Conservation (phyloP, 345 rosid genomes). For the Ricinus communis region DNA sequence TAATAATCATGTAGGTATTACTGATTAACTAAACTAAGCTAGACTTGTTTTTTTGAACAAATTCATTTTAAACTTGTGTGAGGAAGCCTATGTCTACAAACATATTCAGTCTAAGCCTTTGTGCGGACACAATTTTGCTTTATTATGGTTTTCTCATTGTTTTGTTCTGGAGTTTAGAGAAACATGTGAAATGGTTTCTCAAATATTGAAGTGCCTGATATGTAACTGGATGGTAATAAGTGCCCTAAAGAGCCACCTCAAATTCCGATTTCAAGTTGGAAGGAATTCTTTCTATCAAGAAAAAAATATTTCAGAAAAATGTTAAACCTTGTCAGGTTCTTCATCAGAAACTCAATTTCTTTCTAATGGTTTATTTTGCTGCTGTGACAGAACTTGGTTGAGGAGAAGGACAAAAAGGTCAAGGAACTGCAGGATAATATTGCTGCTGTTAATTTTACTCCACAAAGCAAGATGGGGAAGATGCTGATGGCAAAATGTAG, state of each 20-base stretch:
- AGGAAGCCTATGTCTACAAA: neutral
- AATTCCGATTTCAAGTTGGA: too few relatives aligned
- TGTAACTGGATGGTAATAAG: neutral
- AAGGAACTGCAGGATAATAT: conserved; percentile 92
- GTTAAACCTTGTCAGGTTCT: too few relatives aligned
- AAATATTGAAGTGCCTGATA: neutral
- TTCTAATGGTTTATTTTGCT: neutral
- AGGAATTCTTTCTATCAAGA: too few relatives aligned
- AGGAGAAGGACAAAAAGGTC: conserved; percentile 94
- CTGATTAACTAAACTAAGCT: too few relatives aligned
- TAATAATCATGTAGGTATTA: too few relatives aligned
- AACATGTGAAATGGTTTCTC: too few relatives aligned
- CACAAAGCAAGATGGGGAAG: conserved; percentile 89
- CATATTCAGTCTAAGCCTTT: neutral
- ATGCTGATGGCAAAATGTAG: conserved; percentile 94
- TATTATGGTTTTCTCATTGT: neutral
- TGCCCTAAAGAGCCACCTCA: too few relatives aligned
- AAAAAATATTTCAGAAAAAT: too few relatives aligned
- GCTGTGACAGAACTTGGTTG: conserved; percentile 66
- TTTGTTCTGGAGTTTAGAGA: neutral
- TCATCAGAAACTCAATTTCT: too few relatives aligned
- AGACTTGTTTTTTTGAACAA: neutral
- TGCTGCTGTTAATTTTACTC: conserved; percentile 83
- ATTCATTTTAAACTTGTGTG: neutral
- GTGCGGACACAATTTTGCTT: neutral